Percentiles rank a stretch among this genome's conserved stretches.
Evolutionary conservation across 1,139 yeast species (phyloP).

Genomic region (Yamadazyma membranifaciens): DNA sequence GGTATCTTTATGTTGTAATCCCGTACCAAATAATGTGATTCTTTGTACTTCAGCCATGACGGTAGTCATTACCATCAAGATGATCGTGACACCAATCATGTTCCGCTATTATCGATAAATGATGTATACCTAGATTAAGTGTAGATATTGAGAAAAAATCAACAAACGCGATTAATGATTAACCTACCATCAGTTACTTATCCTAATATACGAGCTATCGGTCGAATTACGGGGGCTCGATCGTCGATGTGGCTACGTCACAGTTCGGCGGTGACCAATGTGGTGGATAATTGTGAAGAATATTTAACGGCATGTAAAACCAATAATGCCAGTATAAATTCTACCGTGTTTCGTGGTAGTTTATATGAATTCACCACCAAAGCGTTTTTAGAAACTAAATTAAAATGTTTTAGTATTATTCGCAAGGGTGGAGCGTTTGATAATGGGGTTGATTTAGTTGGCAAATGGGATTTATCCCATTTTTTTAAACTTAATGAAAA

Average conservation of each 20-base stretch:
- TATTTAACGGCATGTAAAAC: conserved; percentile 30
- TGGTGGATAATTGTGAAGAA: conserved; percentile 9
- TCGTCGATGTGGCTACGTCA: background rate
- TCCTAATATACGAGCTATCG: too few relatives aligned
- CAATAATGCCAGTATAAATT: conserved; percentile 20
- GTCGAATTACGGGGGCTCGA: too few relatives aligned
- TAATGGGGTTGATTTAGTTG: conserved; percentile 68
- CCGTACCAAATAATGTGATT: conserved; percentile 4
- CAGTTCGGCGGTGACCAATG: background rate
- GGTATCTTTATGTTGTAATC: background rate
- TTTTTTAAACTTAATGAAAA: conserved; percentile 20
- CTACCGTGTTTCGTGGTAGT: conserved; percentile 66
- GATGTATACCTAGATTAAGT: too few relatives aligned
- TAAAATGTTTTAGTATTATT: conserved; percentile 41
- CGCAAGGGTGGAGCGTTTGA: conserved; percentile 69
- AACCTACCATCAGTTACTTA: background rate
- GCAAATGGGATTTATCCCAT: conserved; percentile 51
- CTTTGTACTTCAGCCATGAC: conserved; percentile 1
- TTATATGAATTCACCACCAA: conserved; percentile 62
- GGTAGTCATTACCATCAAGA: background rate
- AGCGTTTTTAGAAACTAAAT: conserved; percentile 39
- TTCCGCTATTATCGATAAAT: too few relatives aligned
- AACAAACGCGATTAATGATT: background rate
- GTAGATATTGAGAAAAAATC: too few relatives aligned
- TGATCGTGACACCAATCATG: too few relatives aligned